phyloP scores from a whole-genome alignment of 768 basidiomycete species.

The Kwoniella sp. region DNA sequence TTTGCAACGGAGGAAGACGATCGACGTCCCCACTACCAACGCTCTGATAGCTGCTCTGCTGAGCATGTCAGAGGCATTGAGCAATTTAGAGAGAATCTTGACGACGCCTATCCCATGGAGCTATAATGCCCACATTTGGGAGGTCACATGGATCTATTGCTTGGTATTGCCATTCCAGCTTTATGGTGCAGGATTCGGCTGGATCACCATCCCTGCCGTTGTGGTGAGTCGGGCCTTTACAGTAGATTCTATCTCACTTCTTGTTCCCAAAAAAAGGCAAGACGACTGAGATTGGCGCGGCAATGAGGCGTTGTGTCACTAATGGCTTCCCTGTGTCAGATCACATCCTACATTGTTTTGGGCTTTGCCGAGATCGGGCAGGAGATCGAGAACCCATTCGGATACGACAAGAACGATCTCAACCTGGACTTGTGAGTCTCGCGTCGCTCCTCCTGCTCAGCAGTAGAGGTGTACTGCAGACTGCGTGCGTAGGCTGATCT shows the following conservation, averaged over 20 bases:
- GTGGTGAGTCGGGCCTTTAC: conserved; percentile 33
- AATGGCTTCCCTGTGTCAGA: conserved; percentile 17
- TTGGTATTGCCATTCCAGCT: conserved; percentile 52
- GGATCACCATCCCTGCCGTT: conserved; percentile 52
- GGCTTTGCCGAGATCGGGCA: conserved; percentile 46
- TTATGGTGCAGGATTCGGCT: conserved; percentile 47
- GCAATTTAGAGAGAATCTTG: conserved; percentile 50
- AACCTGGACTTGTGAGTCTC: conserved; percentile 35
- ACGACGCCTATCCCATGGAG: conserved; percentile 54
- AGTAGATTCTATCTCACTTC: background rate
- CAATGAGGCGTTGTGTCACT: background rate
- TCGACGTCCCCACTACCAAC: conserved; percentile 51
- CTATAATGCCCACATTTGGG: conserved; percentile 53
- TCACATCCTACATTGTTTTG: conserved; percentile 49
- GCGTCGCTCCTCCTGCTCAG: background rate
- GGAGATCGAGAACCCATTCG: conserved; percentile 53
- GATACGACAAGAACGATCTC: conserved; percentile 54
- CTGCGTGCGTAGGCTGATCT: background rate
- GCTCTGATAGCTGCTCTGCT: conserved; percentile 38
- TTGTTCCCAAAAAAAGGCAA: too few species aligned
- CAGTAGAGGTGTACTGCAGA: background rate
- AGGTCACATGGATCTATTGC: conserved; percentile 52
- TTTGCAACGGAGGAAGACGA: conserved; percentile 45
- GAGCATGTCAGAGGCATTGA: conserved; percentile 43
- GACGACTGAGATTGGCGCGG: too few species aligned